These are phyloP conservation scores for Xerocomus amazonicus DNA, from an alignment of 1,284 basidiomycete genomes.

Conservation along the genomic window DNA sequence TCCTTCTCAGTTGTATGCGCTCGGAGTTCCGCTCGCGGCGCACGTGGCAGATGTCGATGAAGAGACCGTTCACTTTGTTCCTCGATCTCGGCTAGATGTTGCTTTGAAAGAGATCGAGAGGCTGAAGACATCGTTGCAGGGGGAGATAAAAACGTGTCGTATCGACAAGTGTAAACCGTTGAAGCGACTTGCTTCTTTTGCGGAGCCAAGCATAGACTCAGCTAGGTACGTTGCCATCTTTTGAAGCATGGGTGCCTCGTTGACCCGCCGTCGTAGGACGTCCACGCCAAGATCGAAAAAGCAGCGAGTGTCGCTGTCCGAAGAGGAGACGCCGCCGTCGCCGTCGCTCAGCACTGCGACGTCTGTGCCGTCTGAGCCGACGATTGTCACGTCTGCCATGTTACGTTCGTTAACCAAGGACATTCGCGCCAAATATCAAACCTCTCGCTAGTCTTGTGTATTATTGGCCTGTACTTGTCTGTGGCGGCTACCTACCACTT, in stretches of 20 bases:
- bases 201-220: conserved; percentile 12
- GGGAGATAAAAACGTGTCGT: conserved; percentile 35
- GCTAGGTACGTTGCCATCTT: conserved; percentile 21
- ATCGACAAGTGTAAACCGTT: conserved; percentile 40
- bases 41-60: conserved; percentile 26
- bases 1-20: conserved; percentile 45
- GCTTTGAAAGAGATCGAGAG: conserved; percentile 13
- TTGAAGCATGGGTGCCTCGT: too few species aligned
- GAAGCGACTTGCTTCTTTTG: conserved; percentile 30
- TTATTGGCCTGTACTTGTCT: background rate
- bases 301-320: conserved; percentile 36
- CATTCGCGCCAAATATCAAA: conserved; percentile 50
- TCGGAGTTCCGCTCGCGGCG: conserved; percentile 39
- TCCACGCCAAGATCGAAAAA: conserved; percentile 38
- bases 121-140: conserved; percentile 31
- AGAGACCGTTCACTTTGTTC: conserved; percentile 23
- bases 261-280: too few species aligned
- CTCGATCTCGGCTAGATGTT: conserved; percentile 21
- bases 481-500: conserved; percentile 10
- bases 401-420: conserved; percentile 60
- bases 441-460: conserved; percentile 4
- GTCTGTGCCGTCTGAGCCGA: conserved; percentile 32
- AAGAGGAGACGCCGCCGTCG: conserved; percentile 33
- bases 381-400: conserved; percentile 63
- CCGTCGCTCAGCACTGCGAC: conserved; percentile 38